Evolutionary conservation across 306 rosid genomes (phyloP), one percentile per base, ranked within the genome.

Genomic region (Begonia loranthoides): DNA sequence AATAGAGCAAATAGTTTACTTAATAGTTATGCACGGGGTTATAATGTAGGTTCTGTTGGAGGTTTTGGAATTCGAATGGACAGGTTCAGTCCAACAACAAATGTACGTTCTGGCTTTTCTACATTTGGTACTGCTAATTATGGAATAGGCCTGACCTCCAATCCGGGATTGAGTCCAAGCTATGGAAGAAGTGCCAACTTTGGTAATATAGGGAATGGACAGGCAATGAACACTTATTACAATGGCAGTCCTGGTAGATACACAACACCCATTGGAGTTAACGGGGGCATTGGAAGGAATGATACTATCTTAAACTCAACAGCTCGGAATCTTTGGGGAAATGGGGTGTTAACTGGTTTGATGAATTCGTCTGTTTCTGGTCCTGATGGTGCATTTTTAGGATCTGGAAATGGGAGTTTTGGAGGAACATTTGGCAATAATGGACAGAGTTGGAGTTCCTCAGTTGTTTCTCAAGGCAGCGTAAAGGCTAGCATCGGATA

Each of bases 271-370:
- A 80, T 83, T 50, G 96, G 92, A 48, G 78, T 74, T 41, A 79
- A 51, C 15, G 83, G 71, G 14, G 66, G 72, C 36, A 79, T 65
- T 68, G 94, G 72, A 47, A 84, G 96, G 74, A 71, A 54, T 1
- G 70, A 73, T 70, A 76, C 94, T 71, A 75, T 75, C 10, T 57
- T 81, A 72, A 81, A 52, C 79, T 75, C 96, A 45, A 22, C 93
- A 19, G 45, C 87, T 56, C 75, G 93, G 59, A 92, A 79, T 79
- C 78, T 87, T 28, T 86, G 96, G 96, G 96, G 87, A 69, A 83
- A 74, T 52, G 87, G 93, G 9, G 70, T 77, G 66, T 63, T 87
- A 36, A 73, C 21, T 51, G 75, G 54, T 68, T 72, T 79, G 62
- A 70, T 54, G 28, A 79, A 73, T 60, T 63, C 83, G 4, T 45